Percentiles rank a stretch among this genome's conserved stretches.
Evolutionary conservation across 305 asterid genomes (phyloP).

Genomic region (Rubia balearica): DNA sequence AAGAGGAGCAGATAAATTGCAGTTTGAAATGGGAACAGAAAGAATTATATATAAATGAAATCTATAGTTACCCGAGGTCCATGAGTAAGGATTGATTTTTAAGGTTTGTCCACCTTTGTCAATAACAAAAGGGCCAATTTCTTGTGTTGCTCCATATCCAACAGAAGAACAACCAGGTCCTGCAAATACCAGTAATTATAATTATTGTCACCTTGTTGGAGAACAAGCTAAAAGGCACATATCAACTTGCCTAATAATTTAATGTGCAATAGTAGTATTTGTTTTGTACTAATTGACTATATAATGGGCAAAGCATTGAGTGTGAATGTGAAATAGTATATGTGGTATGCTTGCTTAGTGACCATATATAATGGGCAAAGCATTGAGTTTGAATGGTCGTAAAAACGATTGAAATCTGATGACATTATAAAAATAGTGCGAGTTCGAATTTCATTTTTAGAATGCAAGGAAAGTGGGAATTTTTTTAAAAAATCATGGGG

Average conservation of each 20-base stretch:
- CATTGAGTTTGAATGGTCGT: too few relatives aligned
- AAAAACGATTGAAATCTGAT: too few relatives aligned
- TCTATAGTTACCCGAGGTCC: constrained; percentile 20
- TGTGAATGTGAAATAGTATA: too few relatives aligned
- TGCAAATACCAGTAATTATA: constrained; percentile 22
- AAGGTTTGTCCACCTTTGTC: constrained; percentile 47
- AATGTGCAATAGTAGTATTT: background rate
- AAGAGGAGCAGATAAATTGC: too few relatives aligned
- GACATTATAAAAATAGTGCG: too few relatives aligned
- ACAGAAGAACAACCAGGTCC: constrained; percentile 98
- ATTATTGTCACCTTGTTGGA: constrained; percentile 34
- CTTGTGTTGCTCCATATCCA: constrained; percentile 97
- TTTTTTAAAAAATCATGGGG: background rate
- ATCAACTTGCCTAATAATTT: constrained; percentile 1
- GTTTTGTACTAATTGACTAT: background rate
- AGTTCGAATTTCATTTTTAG: too few relatives aligned
- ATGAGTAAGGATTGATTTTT: constrained; percentile 23
- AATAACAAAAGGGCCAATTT: constrained; percentile 81
- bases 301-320: background rate
- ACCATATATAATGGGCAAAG: background rate
- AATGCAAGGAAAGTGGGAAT: too few relatives aligned
- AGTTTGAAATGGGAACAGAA: too few relatives aligned
- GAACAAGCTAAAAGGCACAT: constrained; percentile 23
- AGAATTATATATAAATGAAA: background rate
- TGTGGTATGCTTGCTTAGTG: background rate